Base-by-base conservation (phyloP, 2,329 filamentous ascomycete genomes). In the Aaosphaeria arxii region DNA sequence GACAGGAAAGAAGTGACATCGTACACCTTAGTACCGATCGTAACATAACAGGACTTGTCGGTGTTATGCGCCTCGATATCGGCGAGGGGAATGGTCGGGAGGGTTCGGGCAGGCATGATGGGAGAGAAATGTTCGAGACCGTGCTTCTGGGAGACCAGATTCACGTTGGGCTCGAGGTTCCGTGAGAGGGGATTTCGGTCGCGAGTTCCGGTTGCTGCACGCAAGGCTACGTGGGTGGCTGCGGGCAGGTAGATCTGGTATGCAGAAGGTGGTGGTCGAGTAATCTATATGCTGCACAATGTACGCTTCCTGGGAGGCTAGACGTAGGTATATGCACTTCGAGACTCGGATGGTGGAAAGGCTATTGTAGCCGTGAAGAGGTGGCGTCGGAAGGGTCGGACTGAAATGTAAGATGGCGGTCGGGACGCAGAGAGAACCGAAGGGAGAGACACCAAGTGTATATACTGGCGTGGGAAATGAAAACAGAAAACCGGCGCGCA, bases 1-100 rank as follows among this genome's bases (percentile, higher is more conserved):
- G 91, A 84, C 52, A 96, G 72, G 65, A 99, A 99, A 47, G 89
- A 84, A 50, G 94, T 96, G 55, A 99, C 81, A 77, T 99, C 92
- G 79, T 91, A 99, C 59, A 99, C 92, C 60, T 92, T 95, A 49
- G 82, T 81, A 53, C 90, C 91, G 46, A 96, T 79, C 3, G 89
- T 94, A 59, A 99, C 91, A 77, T 91, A 99, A 77, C 92, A 97
- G 43, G 90, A 95, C 66, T 90, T 83, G 43, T 77, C 75, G 42
- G 83, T 86, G 70, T 88, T 92, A 72, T 95, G 91, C 59, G 84
- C 77, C 70, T 86, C 84, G 64, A 99, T 85, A 69, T 99, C 89
- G 57, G 86, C 82, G 59, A 80, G 80, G 43, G 89, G 86, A 65
- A 97, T 86, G 30, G 87, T 92, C 48, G 92, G 92, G 43, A 97